These are phyloP conservation scores for Murraya paniculata DNA, from an alignment of 345 rosid genomes.

Conservation along the genomic window DNA sequence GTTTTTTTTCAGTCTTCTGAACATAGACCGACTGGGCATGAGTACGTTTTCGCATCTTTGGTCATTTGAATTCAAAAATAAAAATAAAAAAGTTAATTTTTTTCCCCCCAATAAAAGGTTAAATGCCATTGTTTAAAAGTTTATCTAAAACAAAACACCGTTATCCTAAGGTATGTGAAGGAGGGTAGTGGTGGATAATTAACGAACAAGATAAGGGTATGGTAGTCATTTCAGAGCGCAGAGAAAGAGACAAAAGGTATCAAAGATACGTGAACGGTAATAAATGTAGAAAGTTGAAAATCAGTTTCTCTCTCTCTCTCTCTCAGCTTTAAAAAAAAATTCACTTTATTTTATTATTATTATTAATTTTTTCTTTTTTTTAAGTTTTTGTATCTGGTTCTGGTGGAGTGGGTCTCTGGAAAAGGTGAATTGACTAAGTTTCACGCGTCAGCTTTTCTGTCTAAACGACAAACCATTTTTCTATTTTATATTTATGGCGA, in stretches of 20 bases:
- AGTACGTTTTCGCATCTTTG: too few relatives aligned
- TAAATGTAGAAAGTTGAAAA: conserved; percentile 65
- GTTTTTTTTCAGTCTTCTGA: too few relatives aligned
- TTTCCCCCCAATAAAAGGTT: too few relatives aligned
- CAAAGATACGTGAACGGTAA: conserved; percentile 39
- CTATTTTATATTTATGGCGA: conserved; percentile 11
- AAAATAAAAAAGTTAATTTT: too few relatives aligned
- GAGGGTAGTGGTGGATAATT: background rate
- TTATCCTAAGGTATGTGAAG: too few relatives aligned
- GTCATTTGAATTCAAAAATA: too few relatives aligned
- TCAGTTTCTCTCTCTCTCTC: conserved; percentile 18
- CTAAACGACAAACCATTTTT: conserved; percentile 30
- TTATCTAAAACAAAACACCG: too few relatives aligned
- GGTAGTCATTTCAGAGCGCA: background rate
- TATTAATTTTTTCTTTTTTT: too few relatives aligned
- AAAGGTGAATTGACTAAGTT: conserved; percentile 29
- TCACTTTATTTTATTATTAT: background rate
- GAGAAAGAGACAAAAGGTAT: conserved; percentile 2
- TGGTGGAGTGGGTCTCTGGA: conserved; percentile 17
- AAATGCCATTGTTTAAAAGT: too few relatives aligned
- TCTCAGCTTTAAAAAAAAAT: conserved; percentile 1
- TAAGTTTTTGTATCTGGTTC: too few relatives aligned
- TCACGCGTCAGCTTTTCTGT: conserved; percentile 40
- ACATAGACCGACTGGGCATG: too few relatives aligned
- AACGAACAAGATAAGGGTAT: background rate